Base-by-base conservation (phyloP, 352 stramenopile genomes). In the Bremia lactucae region DNA sequence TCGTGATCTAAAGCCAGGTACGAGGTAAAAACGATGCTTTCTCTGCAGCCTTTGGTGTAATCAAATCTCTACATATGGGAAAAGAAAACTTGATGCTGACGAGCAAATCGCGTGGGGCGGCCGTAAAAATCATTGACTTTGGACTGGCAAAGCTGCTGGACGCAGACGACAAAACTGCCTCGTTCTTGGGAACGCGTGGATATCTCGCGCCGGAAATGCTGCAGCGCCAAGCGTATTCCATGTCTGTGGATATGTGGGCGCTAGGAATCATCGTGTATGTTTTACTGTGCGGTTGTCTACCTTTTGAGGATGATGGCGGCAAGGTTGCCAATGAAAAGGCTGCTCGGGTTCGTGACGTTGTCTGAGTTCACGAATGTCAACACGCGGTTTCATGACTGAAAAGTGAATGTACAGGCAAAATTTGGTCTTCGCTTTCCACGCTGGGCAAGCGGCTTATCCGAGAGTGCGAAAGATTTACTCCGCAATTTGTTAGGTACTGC, bases 41-140 rank as follows among this genome's bases (percentile, higher is more conserved):
- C 11, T 18, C 23, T 41, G 25, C 18, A 29, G 2, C 13, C 13
- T n/a, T 26, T 22, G 7, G 7, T 21, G 16, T 36, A 24, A n/a
- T n/a, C n/a, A n/a, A n/a, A n/a, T n/a, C n/a, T 49, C 31, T 40
- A 36, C 11, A 24, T 45, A 29, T 35, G 31, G 3, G 8, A 22
- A 33, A 26, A 70, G 82, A 92, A 48, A 94, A 93, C 29, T 33
- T 94, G 21, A 86, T 94, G 66, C 53, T 94, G 29, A 90, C 79
- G 21, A 84, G 64, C 46, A 86, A 87, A 49, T 74, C 73, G n/a
- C 66, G 65, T 6, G 69, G 73, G 19, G 72, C 83, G 10, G 62
- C 83, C 25, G 73, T 98, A 8, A 99, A 99, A 67, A 98, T 99
- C 46, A 98, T 98, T 51, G 96, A 99, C 65, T 99, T 99, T 78